Base-by-base conservation (phyloP, 257 asterid genomes). In the Plantago elongata region DNA sequence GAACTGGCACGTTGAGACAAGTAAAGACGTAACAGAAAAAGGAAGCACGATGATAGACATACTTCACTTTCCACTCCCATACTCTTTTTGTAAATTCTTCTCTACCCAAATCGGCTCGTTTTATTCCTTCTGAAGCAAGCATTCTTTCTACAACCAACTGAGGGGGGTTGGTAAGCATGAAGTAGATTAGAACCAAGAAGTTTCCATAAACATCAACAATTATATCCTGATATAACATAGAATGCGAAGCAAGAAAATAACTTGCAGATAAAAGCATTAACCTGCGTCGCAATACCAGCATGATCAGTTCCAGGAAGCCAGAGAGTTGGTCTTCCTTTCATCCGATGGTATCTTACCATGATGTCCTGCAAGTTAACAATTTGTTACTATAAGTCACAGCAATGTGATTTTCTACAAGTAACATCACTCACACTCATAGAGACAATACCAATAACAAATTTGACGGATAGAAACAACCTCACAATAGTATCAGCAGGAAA, bases 221-320 rank as follows among this genome's bases (percentile, higher is more conserved):
- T 54, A 12, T 15, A 54, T 45, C 62, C 63, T 17, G 30, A 22
- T 9, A 8, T 37, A 62, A 62, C 54, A 45, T 9, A 43, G 22
- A 64, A 38, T 3, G 55, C 65, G 59, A 60, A 60, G 15, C 22
- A 37, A 48, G 27, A 27, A 3, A 67, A 63, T n/a, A 72, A 13
- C 46, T 56, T 38, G 29, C 66, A 73, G 75, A 57, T 55, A 57
- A 55, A 65, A 9, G 78, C 66, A 74, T 46, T 45, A 71, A 89
- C 99, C 99, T 92, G 99, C 63, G 97, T 92, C 50, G 99, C 99
- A 68, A 92, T 92, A 43, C 99, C 99, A 63, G 99, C 99, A 77
- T 92, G 99, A 77, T 92, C 99, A 40, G 99, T 89, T 69, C 99
- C 99, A 68, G 99, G 99, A 75, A 92, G 86, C 99, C 99, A 92